A percentile compares a stretch with the other conserved stretches of the same genome.
Conservation (phyloP, 495 filamentous ascomycete genomes). For the Aspergillus avenaceus region DNA sequence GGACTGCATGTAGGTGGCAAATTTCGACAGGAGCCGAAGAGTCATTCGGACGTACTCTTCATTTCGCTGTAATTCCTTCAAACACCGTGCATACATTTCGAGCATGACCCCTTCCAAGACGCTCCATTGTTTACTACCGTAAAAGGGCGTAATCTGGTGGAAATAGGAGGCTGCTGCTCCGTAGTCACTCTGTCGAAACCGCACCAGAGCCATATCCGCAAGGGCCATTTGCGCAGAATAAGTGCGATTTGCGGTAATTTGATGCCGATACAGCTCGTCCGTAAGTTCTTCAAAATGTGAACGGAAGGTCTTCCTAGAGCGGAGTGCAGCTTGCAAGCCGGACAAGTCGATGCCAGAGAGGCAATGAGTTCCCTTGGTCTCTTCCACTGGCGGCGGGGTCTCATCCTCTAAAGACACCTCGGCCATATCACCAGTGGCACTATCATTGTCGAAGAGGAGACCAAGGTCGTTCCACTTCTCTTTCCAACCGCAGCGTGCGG, state of each 20-base stretch:
- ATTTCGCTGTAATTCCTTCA: constrained; percentile 68
- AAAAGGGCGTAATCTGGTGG: constrained; percentile 75
- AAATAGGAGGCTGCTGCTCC: constrained; percentile 73
- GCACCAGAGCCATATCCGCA: constrained; percentile 81
- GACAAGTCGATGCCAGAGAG: constrained; percentile 29
- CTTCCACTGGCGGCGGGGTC: constrained; percentile 7
- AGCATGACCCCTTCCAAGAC: constrained; percentile 77
- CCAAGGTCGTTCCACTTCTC: constrained; percentile 68
- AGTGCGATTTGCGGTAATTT: constrained; percentile 66
- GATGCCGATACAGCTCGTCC: constrained; percentile 68
- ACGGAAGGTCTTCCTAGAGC: constrained; percentile 38
- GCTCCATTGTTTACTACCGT: constrained; percentile 75
- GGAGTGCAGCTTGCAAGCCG: constrained; percentile 27
- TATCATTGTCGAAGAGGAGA: constrained; percentile 46
- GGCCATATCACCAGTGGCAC: constrained; percentile 45
- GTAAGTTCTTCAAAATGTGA: constrained; percentile 68
- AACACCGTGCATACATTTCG: constrained; percentile 77
- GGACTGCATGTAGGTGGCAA: constrained; percentile 41
- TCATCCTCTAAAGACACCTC: constrained; percentile 39
- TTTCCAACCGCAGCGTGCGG: constrained; percentile 68
- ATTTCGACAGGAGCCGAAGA: constrained; percentile 72
- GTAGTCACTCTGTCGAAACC: constrained; percentile 69
- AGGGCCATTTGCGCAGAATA: constrained; percentile 73
- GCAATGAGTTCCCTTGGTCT: constrained; percentile 40
- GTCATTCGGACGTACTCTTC: constrained; percentile 78